Base-by-base conservation (phyloP, 2,329 filamentous ascomycete species). In the Colletotrichum kahawae region DNA sequence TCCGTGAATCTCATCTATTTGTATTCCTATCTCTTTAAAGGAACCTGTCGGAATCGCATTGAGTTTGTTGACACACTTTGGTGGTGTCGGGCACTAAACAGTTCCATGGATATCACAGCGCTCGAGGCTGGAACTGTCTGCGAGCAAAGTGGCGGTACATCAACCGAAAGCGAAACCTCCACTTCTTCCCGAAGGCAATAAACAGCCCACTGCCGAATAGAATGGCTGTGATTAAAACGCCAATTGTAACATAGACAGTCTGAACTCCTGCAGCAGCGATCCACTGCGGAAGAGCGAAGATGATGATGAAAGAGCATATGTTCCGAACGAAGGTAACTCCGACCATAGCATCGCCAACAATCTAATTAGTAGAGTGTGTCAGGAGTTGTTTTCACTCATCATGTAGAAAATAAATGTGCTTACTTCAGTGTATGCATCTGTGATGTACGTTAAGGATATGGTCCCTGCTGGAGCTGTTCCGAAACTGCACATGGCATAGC, bases 261-360 rank as follows among this genome's bases (percentile, higher is more conserved):
- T 38, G 60, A 24, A 43, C 34, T 18, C 60, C 60, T 29, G 21
- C 14, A 2, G 34, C 21, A 24, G 33, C 60, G 33, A 64, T 64
- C 34, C 87, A 88, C 1, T 85, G 84, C 1, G 83, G 80, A 29
- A 88, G 79, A 1, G 84, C 84, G 75, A 89, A 89, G n/a, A 88
- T 83, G 57, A 89, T 84, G 18, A 84, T 81, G 3, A 85, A 87
- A 21, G 82, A 82, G 57, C 88, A 82, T 3, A 81, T 70, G 66
- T 89, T 89, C 0, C 87, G 84, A 13, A 86, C 78, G 70, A 89
- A 85, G 0, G 85, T 85, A 2, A 89, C 80, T 0, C 80, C 84
- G 5, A 88, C 85, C 7, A 89, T 79, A 0, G 86, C 83, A 71
- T 89, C 87, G 7, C 84, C 87, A 54, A 89, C 82, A 48, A 89